phyloP scores from a whole-genome alignment of 2,329 filamentous ascomycete genomes.

The Stagonosporopsis cucurbitacearum region DNA sequence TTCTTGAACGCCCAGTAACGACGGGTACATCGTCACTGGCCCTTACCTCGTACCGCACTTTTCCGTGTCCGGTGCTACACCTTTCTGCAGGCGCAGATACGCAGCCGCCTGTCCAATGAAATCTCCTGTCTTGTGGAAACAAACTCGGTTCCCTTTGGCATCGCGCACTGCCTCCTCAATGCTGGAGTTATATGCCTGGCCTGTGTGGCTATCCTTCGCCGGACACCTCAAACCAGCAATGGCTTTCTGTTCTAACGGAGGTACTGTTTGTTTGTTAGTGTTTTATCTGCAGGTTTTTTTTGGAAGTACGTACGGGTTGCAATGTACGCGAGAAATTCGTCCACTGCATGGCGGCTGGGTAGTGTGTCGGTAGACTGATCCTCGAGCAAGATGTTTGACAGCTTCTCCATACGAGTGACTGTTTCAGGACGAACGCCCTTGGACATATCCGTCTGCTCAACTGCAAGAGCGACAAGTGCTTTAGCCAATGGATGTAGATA shows the following conservation, averaged over 20 bases:
- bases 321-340: slow-evolving; percentile 43
- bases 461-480: slow-evolving; percentile 35
- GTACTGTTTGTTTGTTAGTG: slow-evolving; percentile 20
- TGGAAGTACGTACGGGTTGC: slow-evolving; percentile 36
- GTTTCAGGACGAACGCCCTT: slow-evolving; percentile 42
- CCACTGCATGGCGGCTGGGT: slow-evolving; percentile 39
- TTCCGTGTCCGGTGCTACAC: slow-evolving; percentile 26
- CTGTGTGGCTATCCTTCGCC: slow-evolving; percentile 43
- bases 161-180: slow-evolving; percentile 43
- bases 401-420: slow-evolving; percentile 39
- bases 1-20: neutral
- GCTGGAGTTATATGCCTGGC: slow-evolving; percentile 40
- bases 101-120: slow-evolving; percentile 44
- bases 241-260: slow-evolving; percentile 39
- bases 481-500: slow-evolving; percentile 36
- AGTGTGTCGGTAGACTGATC: slow-evolving; percentile 38
- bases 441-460: slow-evolving; percentile 42
- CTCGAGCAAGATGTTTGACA: slow-evolving; percentile 34
- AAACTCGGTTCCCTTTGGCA: slow-evolving; percentile 44
- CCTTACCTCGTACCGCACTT: slow-evolving; percentile 32
- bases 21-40: neutral
- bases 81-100: slow-evolving; percentile 35
- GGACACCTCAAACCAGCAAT: slow-evolving; percentile 40
- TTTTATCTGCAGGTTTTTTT: neutral
- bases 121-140: slow-evolving; percentile 46